phyloP scores from a whole-genome alignment of 75 land plant species.

The Chamaecyparis obtusa region DNA sequence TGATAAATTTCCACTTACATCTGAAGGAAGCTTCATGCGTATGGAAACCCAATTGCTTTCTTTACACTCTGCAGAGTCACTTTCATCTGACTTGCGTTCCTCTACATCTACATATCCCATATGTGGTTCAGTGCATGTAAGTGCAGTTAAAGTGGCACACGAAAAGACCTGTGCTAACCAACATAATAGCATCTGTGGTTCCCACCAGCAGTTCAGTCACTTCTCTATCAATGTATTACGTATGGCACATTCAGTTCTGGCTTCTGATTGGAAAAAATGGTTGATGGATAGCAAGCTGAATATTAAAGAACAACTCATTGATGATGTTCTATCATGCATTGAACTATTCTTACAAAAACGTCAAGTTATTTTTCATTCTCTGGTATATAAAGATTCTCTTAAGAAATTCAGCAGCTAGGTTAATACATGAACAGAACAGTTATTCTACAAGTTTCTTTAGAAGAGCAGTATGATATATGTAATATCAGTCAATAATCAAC shows the following conservation, averaged over 20 bases:
- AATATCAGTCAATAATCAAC: not conserved
- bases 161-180: not conserved
- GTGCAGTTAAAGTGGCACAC: slow-evolving; percentile 5
- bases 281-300: not conserved
- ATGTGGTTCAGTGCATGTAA: slow-evolving; percentile 5
- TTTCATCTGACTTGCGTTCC: slow-evolving; percentile 7
- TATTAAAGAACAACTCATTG: not conserved
- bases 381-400: not conserved
- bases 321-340: not conserved
- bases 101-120: slow-evolving; percentile 5
- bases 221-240: slow-evolving; percentile 8
- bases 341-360: slow-evolving; percentile 9
- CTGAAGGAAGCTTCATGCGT: slow-evolving; percentile 1
- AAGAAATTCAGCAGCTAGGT: not conserved
- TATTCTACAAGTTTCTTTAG: not conserved
- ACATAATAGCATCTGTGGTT: slow-evolving; percentile 2
- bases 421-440: not conserved
- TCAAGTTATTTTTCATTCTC: slow-evolving; percentile 8
- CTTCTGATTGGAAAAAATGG: slow-evolving; percentile 11
- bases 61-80: slow-evolving; percentile 12
- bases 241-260: slow-evolving; percentile 12
- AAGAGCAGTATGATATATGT: not conserved
- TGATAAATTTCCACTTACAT: not conserved
- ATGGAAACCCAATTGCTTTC: slow-evolving; percentile 9
- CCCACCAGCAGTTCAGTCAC: slow-evolving; percentile 11